Evolutionary conservation across 768 basidiomycete genomes (phyloP), one percentile per base, ranked within the genome.

Genomic region (Amanita phalloides): DNA sequence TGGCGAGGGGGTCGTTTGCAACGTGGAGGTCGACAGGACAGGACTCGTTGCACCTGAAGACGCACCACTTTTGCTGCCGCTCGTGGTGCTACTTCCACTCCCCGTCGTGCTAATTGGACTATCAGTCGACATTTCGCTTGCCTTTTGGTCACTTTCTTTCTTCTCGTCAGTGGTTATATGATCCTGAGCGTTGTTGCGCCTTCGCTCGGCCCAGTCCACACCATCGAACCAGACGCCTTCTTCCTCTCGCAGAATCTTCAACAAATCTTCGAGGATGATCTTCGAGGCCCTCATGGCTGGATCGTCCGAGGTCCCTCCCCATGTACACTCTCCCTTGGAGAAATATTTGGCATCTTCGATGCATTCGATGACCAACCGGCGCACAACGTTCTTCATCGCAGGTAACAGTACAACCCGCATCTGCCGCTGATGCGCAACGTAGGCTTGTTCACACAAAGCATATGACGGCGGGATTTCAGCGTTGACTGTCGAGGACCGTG

Each of bases 1-100:
- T 0, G 86, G 86, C 1, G 82, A 84, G 0, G 86, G 86, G 6
- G 86, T 87, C n/a, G 86, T 89, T 55, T 82, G 81, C 28, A 88
- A 60, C 6, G 86, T 89, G 6, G 82, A 77, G 1, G 84, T 83
- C 10, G 84, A 86, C 25, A 87, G 61, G 3, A 86, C 84, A 0
- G 86, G 86, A 56, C 84, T 86, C 17, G 86, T 86, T 38, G 64
- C 54, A 63, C 58, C 66, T 20, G 82, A 80, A 4, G 80, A 82
- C 6, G 45, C 51, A 46, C 69, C 72, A 46, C 72, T 72, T 41
- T 57, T 58, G 21, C 56, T 60, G 41, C 58, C 55, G 11, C 55
- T 62, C 8, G 54, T 52, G 17, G 59, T 44, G 36, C 49, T 43
- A 23, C 72, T 74, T 45, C 71, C 71, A n/a, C 72, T 71, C 21